Evolutionary conservation across 2,329 filamentous ascomycete species (phyloP), one percentile per base, ranked within the genome.

Genomic region (Microdochium nivale): DNA sequence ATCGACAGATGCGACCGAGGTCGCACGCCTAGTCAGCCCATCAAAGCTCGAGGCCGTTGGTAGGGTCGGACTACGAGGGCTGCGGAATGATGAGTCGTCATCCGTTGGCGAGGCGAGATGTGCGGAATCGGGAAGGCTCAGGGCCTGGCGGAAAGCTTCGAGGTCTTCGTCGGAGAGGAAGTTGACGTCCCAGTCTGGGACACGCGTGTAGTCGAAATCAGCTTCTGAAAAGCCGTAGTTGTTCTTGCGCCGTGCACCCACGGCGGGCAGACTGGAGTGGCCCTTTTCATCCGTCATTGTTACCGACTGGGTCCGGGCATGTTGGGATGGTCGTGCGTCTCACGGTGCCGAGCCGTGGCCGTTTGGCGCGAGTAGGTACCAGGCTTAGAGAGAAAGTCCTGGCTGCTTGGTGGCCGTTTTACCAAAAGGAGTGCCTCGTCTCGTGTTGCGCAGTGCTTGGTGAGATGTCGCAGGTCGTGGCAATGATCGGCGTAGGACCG

Each of bases 181-280:
- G 52, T 94, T 83, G 61, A 79, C 78, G 65, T 91, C 80, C 67
- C 77, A 82, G 67, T 96, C 90, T n/a, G 90, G 91, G 21, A 96
- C 77, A 35, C 71, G 73, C 16, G 77, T 76, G 54, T 79, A 74
- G 67, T 94, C 86, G 70, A 86, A 90, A 47, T 79, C 80, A 57
- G 84, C 76, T 40, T 73, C 64, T 4, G 78, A 74, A 62, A 83
- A 84, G 58, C 83, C 84, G 57, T 83, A 81, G 37, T 66, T 62
- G 53, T 66, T 65, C 44, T 67, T 58, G 43, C 54, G 63, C 35
- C 53, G 54, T 25, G 53, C 50, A 30, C 54, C 54, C 35, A 62
- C 49, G 53, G 62, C 58, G 50, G 61, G 52, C 25, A 64, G 50
- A 3, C 57, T 52, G 44, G 52, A 54, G 47, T 54, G 54, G 19